Conservation (phyloP, 2,329 filamentous ascomycete species). For the Mycosphaerelloides madeirae region DNA sequence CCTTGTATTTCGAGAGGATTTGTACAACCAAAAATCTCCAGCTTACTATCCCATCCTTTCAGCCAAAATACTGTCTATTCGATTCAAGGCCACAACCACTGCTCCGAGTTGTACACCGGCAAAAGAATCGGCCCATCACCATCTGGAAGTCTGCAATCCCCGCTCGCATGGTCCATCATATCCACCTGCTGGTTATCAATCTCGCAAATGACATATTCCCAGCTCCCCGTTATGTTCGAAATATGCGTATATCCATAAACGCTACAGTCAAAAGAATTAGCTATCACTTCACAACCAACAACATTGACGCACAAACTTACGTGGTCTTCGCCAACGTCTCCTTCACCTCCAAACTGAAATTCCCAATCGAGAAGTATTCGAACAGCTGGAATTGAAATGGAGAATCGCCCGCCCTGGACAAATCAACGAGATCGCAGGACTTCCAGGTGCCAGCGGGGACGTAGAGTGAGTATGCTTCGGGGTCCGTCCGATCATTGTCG, state of each 20-base stretch:
- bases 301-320: not conserved
- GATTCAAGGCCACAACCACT: too few relatives aligned
- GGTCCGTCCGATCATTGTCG: constrained; percentile 18
- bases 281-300: not conserved
- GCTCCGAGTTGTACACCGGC: too few relatives aligned
- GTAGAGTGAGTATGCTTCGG: constrained; percentile 13
- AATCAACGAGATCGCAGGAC: constrained; percentile 15
- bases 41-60: too few relatives aligned
- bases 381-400: constrained; percentile 24
- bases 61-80: too few relatives aligned
- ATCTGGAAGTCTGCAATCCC: constrained; percentile 19
- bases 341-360: constrained; percentile 23
- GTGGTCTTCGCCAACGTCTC: constrained; percentile 17
- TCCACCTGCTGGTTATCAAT: constrained; percentile 18
- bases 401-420: constrained; percentile 4
- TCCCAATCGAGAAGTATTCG: constrained; percentile 25
- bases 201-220: constrained; percentile 18
- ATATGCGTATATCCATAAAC: constrained; percentile 6
- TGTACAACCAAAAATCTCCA: too few relatives aligned
- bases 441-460: constrained; percentile 25
- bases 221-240: constrained; percentile 15
- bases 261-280: constrained; percentile 3
- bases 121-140: constrained; percentile 7
- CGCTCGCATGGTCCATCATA: constrained; percentile 20
- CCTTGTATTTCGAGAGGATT: too few relatives aligned